Evolutionary conservation across 768 basidiomycete species (phyloP).

Genomic region (Glaciozyma martinii): DNA sequence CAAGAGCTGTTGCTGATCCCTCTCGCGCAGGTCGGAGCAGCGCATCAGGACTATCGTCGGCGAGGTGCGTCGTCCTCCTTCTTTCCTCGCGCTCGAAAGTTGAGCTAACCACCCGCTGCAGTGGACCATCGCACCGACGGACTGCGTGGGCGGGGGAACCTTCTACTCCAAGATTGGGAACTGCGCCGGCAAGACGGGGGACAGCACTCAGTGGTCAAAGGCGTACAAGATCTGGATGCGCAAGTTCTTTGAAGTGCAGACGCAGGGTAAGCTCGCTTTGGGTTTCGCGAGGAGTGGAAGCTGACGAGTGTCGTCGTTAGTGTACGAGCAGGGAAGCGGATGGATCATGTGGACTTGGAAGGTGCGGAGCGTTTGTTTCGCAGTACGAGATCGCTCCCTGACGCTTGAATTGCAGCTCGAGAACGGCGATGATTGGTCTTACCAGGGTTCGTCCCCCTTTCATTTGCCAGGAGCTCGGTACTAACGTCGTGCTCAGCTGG

Average conservation of each 20-base stretch:
- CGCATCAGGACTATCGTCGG: constrained; percentile 11
- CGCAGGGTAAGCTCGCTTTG: background rate
- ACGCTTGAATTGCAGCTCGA: constrained; percentile 40
- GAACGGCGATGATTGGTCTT: constrained; percentile 78
- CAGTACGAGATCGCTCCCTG: background rate
- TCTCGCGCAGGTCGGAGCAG: background rate
- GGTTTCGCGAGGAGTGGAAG: no score
- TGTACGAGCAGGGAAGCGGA: constrained; percentile 37
- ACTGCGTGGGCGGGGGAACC: constrained; percentile 33
- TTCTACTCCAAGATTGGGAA: constrained; percentile 35
- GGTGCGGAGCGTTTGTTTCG: background rate
- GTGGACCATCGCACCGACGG: constrained; percentile 39
- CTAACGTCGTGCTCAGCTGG: no score
- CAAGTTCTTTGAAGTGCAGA: constrained; percentile 75
- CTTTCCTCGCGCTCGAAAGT: no score
- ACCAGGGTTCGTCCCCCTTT: no score
- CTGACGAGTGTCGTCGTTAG: background rate
- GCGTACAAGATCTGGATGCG: constrained; percentile 73
- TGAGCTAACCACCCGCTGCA: no score
- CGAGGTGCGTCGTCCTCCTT: constrained; percentile 18
- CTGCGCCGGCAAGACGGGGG: constrained; percentile 51
- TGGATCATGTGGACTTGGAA: constrained; percentile 38
- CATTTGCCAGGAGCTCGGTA: no score
- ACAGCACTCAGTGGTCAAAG: constrained; percentile 61
- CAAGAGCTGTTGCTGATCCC: no score